phyloP scores from a whole-genome alignment of 495 filamentous ascomycete genomes.

The Chlorociboria aeruginascens region DNA sequence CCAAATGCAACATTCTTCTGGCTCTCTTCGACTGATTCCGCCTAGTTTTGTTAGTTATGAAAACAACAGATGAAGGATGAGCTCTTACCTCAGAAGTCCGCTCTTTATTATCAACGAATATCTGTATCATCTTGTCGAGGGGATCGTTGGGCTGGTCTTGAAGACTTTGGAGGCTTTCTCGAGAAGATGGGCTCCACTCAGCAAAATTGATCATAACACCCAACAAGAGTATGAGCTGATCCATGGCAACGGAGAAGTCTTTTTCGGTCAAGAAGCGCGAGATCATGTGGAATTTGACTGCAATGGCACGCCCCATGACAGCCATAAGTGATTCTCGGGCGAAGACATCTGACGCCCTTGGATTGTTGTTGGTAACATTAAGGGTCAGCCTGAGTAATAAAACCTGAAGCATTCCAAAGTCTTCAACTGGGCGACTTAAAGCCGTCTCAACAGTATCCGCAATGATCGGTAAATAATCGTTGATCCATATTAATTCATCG shows the following conservation, averaged over 20 bases:
- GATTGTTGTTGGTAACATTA: constrained; percentile 79
- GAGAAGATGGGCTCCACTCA: constrained; percentile 53
- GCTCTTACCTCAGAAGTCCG: constrained; percentile 34
- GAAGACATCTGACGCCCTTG: constrained; percentile 52
- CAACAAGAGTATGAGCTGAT: constrained; percentile 65
- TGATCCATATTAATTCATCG: constrained; percentile 21
- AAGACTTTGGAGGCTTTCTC: constrained; percentile 23
- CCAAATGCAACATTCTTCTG: constrained; percentile 81
- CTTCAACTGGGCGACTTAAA: constrained; percentile 5
- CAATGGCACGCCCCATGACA: constrained; percentile 21
- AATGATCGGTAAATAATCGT: constrained; percentile 19
- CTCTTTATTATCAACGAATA: constrained; percentile 40
- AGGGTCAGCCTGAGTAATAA: constrained; percentile 57
- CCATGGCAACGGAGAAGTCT: constrained; percentile 37
- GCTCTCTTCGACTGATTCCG: constrained; percentile 72
- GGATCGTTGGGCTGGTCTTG: constrained; percentile 19
- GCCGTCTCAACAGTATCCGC: constrained; percentile 9
- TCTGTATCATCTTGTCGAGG: constrained; percentile 33
- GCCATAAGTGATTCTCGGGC: constrained; percentile 31
- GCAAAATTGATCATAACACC: constrained; percentile 85
- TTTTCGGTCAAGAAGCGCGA: constrained; percentile 30
- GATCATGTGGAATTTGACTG: constrained; percentile 24
- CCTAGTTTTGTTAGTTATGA: constrained; percentile 34
- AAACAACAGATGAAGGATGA: constrained; percentile 23
- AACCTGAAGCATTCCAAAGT: constrained; percentile 7